Evolutionary conservation across 139 green algal genomes (phyloP).

Genomic region (Asterochloris erici): DNA sequence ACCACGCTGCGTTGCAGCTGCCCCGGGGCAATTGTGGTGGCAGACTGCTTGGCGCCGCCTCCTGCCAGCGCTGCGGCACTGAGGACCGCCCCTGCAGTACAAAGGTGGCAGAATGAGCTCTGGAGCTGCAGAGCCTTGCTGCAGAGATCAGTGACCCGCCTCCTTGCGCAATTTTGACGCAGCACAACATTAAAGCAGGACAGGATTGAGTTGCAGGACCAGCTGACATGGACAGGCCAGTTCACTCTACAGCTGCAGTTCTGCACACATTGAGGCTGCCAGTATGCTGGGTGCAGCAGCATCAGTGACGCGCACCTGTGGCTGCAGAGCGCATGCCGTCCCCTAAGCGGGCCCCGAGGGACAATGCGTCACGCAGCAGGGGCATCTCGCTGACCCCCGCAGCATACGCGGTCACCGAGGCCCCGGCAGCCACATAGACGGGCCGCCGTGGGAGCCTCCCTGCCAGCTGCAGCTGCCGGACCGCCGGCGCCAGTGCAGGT

Average conservation of each 20-base stretch:
- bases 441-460: neutral
- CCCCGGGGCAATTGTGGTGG: too few relatives aligned
- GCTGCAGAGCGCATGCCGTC: neutral
- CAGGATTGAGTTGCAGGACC: neutral
- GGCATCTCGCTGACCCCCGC: conserved; percentile 12
- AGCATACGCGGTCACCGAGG: conserved; percentile 8
- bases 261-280: neutral
- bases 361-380: neutral
- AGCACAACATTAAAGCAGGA: neutral
- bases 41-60: too few relatives aligned
- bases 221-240: too few relatives aligned
- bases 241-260: neutral
- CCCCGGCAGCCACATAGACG: conserved; percentile 11
- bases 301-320: neutral
- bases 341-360: neutral
- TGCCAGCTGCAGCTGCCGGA: neutral
- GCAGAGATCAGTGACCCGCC: too few relatives aligned
- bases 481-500: neutral
- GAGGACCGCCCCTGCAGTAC: too few relatives aligned
- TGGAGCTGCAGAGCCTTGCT: too few relatives aligned
- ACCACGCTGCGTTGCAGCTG: too few relatives aligned
- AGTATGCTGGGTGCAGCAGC: neutral
- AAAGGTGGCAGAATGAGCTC: too few relatives aligned
- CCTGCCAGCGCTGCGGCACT: too few relatives aligned
- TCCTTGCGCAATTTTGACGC: neutral